These are phyloP conservation scores for Emericellopsis cladophorae DNA, from an alignment of 2,329 filamentous ascomycete species.

Conservation along the genomic window DNA sequence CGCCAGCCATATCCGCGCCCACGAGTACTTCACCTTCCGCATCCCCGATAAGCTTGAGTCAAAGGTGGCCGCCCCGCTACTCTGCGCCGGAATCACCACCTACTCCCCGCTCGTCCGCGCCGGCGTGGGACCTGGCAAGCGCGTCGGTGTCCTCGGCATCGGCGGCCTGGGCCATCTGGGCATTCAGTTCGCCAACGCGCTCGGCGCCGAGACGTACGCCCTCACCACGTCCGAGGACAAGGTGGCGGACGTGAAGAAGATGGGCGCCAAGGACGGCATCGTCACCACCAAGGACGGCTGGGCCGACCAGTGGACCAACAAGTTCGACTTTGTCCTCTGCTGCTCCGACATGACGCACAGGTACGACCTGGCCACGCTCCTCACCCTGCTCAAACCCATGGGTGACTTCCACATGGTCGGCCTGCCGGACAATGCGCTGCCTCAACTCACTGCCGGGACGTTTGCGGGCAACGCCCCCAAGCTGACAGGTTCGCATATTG, in stretches of 20 bases:
- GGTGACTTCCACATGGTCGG: conserved; percentile 56
- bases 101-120: conserved; percentile 57
- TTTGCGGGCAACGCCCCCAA: conserved; percentile 42
- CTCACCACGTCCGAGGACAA: conserved; percentile 42
- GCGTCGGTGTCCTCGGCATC: conserved; percentile 47
- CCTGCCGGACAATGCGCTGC: conserved; percentile 20
- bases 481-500: conserved; percentile 28
- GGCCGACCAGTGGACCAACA: conserved; percentile 28
- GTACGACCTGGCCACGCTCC: conserved; percentile 38
- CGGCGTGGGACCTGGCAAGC: conserved; percentile 56
- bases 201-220: conserved; percentile 42
- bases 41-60: conserved; percentile 40
- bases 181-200: conserved; percentile 13
- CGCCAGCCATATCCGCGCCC: conserved; percentile 32
- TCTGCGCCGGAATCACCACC: conserved; percentile 67
- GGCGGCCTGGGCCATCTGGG: conserved; percentile 13
- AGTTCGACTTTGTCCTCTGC: conserved; percentile 40
- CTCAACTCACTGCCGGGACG: conserved; percentile 19
- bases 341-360: conserved; percentile 43
- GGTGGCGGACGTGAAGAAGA: conserved; percentile 37
- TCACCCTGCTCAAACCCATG: conserved; percentile 42
- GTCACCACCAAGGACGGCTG: conserved; percentile 47
- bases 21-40: conserved; percentile 45
- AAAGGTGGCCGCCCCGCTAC: conserved; percentile 49
- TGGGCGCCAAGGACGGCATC: conserved; percentile 44